A percentile compares a stretch with the other conserved stretches of the same genome.
Evolutionary conservation across 106 monocot species (phyloP).

Genomic region (Dioscorea alata): DNA sequence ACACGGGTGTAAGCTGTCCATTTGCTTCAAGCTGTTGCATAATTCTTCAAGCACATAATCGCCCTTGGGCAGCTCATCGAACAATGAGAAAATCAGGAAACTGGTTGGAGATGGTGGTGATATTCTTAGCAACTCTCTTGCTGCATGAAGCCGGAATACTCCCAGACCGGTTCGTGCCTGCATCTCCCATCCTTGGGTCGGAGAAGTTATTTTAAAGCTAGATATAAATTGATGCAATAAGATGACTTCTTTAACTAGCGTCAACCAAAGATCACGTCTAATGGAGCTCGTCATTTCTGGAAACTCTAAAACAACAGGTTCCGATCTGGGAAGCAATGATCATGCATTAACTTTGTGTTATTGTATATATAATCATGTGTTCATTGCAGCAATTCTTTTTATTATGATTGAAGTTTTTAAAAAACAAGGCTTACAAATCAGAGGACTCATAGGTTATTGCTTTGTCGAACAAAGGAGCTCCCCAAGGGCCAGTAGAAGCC

Average conservation of each 20-base stretch:
- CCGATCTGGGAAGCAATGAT: conserved; percentile 32
- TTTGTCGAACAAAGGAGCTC: conserved; percentile 80
- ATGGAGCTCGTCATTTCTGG: conserved; percentile 94
- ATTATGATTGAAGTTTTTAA: background rate
- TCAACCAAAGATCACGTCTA: conserved; percentile 78
- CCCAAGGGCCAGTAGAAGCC: conserved; percentile 85
- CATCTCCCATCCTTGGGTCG: conserved; percentile 56
- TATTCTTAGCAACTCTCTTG: conserved; percentile 87
- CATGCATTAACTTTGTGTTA: background rate
- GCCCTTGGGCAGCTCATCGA: conserved; percentile 83
- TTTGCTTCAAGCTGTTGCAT: conserved; percentile 41
- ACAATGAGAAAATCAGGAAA: conserved; percentile 82
- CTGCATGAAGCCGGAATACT: conserved; percentile 83
- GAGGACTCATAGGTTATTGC: conserved; percentile 61
- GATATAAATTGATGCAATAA: conserved; percentile 62
- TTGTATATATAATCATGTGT: background rate
- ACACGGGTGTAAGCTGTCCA: conserved; percentile 31
- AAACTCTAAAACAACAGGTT: conserved; percentile 77
- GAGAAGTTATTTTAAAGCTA: conserved; percentile 40
- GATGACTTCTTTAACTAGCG: conserved; percentile 68
- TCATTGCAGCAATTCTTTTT: background rate
- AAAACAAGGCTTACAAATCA: conserved; percentile 28
- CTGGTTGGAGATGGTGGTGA: conserved; percentile 59
- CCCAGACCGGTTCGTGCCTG: conserved; percentile 69
- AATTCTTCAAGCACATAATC: conserved; percentile 80